Evolutionary conservation across 306 rosid species (phyloP).

Genomic region (Betula pendula): DNA sequence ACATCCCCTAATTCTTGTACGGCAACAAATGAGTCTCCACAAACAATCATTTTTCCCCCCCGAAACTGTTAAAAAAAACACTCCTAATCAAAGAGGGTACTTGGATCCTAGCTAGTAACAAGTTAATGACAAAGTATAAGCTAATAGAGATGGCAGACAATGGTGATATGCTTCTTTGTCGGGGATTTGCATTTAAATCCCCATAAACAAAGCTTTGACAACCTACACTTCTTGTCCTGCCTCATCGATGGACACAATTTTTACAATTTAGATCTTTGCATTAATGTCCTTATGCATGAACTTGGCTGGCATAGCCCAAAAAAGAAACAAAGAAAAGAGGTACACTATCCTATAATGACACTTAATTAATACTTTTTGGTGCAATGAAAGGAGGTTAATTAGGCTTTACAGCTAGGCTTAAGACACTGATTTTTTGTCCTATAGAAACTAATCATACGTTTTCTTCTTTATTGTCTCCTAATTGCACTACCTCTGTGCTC

Average conservation of each 20-base stretch:
- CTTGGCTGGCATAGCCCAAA: slow-evolving; percentile 30
- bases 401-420: slow-evolving; percentile 33
- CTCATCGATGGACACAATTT: slow-evolving; percentile 30
- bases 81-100: background rate
- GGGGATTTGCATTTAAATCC: slow-evolving; percentile 37
- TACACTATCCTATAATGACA: slow-evolving; percentile 17
- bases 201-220: slow-evolving; percentile 32
- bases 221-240: slow-evolving; percentile 34
- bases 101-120: background rate
- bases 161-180: slow-evolving; percentile 40
- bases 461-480: slow-evolving; percentile 35
- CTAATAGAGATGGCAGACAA: slow-evolving; percentile 9
- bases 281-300: slow-evolving; percentile 23
- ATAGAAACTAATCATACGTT: slow-evolving; percentile 26
- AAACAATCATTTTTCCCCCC: too few species aligned
- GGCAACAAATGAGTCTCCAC: too few species aligned
- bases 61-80: too few species aligned
- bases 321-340: background rate
- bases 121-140: slow-evolving; percentile 26
- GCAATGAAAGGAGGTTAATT: slow-evolving; percentile 13
- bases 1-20: too few species aligned
- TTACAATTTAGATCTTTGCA: slow-evolving; percentile 37
- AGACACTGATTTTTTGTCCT: slow-evolving; percentile 13
- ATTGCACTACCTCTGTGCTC: slow-evolving; percentile 30
- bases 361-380: background rate